These are phyloP conservation scores for Penicillium sp. DNA, from an alignment of 2,329 filamentous ascomycete species.

Conservation along the genomic window DNA sequence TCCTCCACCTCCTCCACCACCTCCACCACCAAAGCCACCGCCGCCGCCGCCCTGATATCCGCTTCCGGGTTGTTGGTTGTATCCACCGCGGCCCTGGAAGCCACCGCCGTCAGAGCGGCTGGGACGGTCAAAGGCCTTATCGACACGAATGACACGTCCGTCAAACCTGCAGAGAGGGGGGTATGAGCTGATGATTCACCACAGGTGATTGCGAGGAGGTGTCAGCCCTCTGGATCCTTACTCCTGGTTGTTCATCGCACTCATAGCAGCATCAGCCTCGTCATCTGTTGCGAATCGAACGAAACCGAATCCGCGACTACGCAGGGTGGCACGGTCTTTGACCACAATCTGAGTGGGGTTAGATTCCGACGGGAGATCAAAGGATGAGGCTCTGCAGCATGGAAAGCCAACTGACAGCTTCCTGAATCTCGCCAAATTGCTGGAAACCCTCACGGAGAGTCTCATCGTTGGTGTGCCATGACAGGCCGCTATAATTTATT, in stretches of 20 bases:
- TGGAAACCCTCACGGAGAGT: slow-evolving; percentile 90
- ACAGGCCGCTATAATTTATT: slow-evolving; percentile 73
- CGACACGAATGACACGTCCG: slow-evolving; percentile 90
- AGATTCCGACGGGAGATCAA: slow-evolving; percentile 10
- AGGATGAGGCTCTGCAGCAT: background rate
- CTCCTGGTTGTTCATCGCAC: slow-evolving; percentile 64
- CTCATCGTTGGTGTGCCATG: slow-evolving; percentile 94
- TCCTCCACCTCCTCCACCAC: slow-evolving; percentile 27
- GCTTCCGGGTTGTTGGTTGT: slow-evolving; percentile 45
- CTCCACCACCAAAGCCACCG: slow-evolving; percentile 19
- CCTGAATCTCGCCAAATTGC: slow-evolving; percentile 86
- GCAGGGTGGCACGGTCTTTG: slow-evolving; percentile 94
- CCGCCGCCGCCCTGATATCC: slow-evolving; percentile 43
- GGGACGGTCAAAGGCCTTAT: slow-evolving; percentile 86
- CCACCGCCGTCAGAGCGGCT: slow-evolving; percentile 59
- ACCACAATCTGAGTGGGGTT: slow-evolving; percentile 75
- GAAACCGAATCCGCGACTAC: slow-evolving; percentile 96
- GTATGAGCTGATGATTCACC: slow-evolving; percentile 15
- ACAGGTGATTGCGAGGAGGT: slow-evolving; percentile 6
- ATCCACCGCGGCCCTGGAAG: slow-evolving; percentile 51
- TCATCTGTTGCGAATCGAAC: slow-evolving; percentile 72
- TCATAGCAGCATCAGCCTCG: slow-evolving; percentile 49
- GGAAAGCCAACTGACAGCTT: slow-evolving; percentile 74
- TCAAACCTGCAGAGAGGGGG: slow-evolving; percentile 70
- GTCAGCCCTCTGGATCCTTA: slow-evolving; percentile 54